Percentiles rank a stretch among this genome's conserved stretches.
These are phyloP conservation scores for Anastatica hierochuntica DNA, from an alignment of 345 rosid genomes.

Conservation along the genomic window DNA sequence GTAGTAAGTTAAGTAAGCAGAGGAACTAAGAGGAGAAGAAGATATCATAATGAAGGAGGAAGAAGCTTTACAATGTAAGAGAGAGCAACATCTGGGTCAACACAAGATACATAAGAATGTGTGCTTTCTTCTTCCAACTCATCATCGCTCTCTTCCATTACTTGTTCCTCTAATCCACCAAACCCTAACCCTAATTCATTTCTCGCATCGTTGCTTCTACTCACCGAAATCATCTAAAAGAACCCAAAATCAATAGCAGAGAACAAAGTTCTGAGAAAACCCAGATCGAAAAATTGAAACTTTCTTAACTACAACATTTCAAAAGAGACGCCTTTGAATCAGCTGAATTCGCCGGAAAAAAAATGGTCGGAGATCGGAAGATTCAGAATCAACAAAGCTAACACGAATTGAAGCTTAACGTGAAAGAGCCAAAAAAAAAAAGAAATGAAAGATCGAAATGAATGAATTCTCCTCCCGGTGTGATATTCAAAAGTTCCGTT, in stretches of 20 bases:
- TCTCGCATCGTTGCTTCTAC: constrained; percentile 41
- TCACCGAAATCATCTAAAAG: constrained; percentile 46
- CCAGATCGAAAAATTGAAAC: constrained; percentile 13
- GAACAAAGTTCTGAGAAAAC: constrained; percentile 2
- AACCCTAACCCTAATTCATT: constrained; percentile 38
- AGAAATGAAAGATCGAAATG: constrained; percentile 10
- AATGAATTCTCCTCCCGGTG: constrained; percentile 3
- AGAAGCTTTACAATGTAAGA: constrained; percentile 59
- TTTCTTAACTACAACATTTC: constrained; percentile 12
- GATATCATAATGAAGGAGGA: not conserved
- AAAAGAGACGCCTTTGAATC: too few relatives aligned
- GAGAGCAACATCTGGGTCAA: constrained; percentile 71
- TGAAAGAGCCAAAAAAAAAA: not conserved
- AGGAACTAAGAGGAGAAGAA: not conserved
- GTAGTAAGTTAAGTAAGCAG: not conserved
- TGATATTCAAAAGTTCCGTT: constrained; percentile 18
- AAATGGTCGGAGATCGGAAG: too few relatives aligned
- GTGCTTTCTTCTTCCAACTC: constrained; percentile 65
- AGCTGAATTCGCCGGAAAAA: constrained; percentile 22
- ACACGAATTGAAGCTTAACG: too few relatives aligned
- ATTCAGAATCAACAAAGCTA: constrained; percentile 26
- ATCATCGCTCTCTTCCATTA: constrained; percentile 47
- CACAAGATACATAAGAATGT: constrained; percentile 38
- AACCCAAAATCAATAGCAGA: constrained; percentile 20
- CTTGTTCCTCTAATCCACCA: constrained; percentile 27